phyloP scores from a whole-genome alignment of 2,329 filamentous ascomycete genomes.

The Xylaria sp. region DNA sequence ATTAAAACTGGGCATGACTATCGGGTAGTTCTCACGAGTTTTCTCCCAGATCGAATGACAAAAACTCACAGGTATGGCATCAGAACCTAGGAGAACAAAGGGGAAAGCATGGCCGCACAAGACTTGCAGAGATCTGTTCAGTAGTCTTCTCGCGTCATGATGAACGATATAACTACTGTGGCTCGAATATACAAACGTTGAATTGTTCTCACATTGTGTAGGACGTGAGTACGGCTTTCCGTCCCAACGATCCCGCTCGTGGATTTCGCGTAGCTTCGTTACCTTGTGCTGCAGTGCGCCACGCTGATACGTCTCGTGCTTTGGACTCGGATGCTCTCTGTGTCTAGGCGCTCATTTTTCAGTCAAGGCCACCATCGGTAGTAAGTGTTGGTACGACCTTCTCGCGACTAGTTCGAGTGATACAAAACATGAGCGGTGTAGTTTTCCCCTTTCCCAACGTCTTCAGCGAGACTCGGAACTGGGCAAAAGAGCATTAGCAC shows the following conservation, averaged over 20 bases:
- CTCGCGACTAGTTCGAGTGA: slow-evolving; percentile 22
- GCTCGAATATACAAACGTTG: neutral
- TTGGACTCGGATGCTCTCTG: slow-evolving; percentile 13
- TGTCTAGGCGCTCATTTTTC: slow-evolving; percentile 5
- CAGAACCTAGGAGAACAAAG: neutral
- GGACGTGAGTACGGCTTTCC: slow-evolving; percentile 19
- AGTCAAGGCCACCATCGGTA: slow-evolving; percentile 8
- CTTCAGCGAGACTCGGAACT: neutral
- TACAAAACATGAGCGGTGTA: slow-evolving; percentile 30
- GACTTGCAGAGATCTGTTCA: neutral
- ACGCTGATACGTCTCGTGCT: neutral
- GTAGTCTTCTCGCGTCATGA: neutral
- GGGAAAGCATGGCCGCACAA: neutral
- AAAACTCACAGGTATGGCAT: neutral
- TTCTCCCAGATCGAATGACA: neutral
- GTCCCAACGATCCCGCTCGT: slow-evolving; percentile 10
- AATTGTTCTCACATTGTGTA: neutral
- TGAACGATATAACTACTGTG: neutral
- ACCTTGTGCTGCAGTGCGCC: slow-evolving; percentile 8
- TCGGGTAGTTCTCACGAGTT: slow-evolving; percentile 1
- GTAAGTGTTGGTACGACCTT: slow-evolving; percentile 16
- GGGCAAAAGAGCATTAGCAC: neutral
- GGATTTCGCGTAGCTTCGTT: slow-evolving; percentile 6
- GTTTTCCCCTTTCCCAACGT: slow-evolving; percentile 4
- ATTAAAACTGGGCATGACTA: neutral